Evolutionary conservation across 1,284 basidiomycete genomes (phyloP).

Genomic region (Ceratorhiza oryzae-sativae): DNA sequence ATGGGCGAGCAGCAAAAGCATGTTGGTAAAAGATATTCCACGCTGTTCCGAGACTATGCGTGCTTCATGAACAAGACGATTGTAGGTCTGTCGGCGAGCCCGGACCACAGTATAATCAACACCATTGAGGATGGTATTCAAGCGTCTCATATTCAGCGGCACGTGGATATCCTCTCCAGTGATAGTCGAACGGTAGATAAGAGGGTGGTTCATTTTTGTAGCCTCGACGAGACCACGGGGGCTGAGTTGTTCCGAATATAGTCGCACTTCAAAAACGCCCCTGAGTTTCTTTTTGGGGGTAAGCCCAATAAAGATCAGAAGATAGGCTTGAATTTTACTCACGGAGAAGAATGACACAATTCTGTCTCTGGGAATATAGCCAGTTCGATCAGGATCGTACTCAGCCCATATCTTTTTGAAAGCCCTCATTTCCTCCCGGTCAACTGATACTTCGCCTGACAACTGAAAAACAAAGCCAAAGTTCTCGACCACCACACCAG

Average conservation of each 20-base stretch:
- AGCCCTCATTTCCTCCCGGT: constrained; percentile 86
- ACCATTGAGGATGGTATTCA: constrained; percentile 64
- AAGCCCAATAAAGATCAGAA: neutral
- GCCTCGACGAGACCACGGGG: constrained; percentile 58
- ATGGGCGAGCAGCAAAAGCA: constrained; percentile 89
- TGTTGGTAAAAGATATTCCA: constrained; percentile 91
- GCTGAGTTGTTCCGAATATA: constrained; percentile 76
- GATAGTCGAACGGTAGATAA: constrained; percentile 41
- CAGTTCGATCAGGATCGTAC: constrained; percentile 80
- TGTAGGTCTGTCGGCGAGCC: constrained; percentile 72
- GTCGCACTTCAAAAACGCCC: constrained; percentile 84
- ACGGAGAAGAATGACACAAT: constrained; percentile 86
- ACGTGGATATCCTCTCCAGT: constrained; percentile 60
- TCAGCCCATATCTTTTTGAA: constrained; percentile 96
- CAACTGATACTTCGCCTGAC: constrained; percentile 77
- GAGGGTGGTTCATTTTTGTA: constrained; percentile 45
- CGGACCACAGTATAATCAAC: constrained; percentile 73
- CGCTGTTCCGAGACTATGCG: constrained; percentile 72
- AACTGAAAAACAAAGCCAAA: constrained; percentile 97
- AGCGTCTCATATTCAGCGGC: constrained; percentile 59
- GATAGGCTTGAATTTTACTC: constrained; percentile 46
- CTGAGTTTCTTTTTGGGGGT: constrained; percentile 64
- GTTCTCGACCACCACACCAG: constrained; percentile 95
- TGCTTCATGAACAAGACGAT: constrained; percentile 85
- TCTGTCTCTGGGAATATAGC: constrained; percentile 74